These are phyloP conservation scores for Isochrysis galbana DNA, from an alignment of 78 protist species.

Conservation along the genomic window DNA sequence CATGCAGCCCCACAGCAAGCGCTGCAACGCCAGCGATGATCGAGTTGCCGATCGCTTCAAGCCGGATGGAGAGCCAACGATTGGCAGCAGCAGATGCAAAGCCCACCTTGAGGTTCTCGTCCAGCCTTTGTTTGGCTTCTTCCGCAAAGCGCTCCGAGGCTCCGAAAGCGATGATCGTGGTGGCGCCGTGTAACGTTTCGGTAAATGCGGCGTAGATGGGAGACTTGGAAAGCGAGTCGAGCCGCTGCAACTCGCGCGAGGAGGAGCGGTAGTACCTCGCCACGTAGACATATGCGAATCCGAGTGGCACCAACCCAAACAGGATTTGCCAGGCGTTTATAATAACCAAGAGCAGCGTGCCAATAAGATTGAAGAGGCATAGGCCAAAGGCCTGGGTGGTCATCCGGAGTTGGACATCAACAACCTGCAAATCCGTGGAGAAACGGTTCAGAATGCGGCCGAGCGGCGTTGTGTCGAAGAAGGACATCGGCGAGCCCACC, in stretches of 20 bases:
- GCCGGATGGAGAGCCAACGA: background rate
- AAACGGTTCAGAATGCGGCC: conserved; percentile 94
- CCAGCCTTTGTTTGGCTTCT: background rate
- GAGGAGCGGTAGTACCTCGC: background rate
- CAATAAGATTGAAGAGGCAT: background rate
- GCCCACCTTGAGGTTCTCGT: background rate
- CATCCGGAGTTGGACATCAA: conserved; percentile 61
- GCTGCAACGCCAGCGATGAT: background rate
- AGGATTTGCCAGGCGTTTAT: background rate
- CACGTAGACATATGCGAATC: background rate
- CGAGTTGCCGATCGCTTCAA: background rate
- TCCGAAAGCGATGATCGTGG: background rate
- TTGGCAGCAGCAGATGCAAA: background rate
- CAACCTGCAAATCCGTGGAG: conserved; percentile 70
- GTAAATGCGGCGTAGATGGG: conserved; percentile 52
- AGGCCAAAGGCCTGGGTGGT: background rate
- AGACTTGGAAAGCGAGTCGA: conserved; percentile 72
- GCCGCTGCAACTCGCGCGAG: conserved; percentile 69
- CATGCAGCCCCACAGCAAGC: background rate
- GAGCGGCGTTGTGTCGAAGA: conserved; percentile 91
- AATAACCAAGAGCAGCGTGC: background rate
- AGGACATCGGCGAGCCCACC: conserved; percentile 40
- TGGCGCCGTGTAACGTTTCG: background rate
- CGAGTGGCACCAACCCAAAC: background rate
- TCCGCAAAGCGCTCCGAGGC: background rate